Evolutionary conservation across 2,329 filamentous ascomycete species (phyloP).

Genomic region (Penicillium sp.): DNA sequence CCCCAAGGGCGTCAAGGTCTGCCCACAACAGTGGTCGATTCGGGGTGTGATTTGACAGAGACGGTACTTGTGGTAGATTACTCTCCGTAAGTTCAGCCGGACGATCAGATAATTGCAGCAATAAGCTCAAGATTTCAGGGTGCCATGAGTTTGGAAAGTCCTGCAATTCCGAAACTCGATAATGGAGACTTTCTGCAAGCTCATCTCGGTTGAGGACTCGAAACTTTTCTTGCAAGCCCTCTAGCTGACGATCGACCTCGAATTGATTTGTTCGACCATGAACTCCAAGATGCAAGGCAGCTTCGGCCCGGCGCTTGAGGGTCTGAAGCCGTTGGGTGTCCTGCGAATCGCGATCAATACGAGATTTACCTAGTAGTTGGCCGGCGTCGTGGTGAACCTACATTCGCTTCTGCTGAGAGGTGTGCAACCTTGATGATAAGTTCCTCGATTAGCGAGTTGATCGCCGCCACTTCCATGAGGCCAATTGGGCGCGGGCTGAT

Average conservation of each 20-base stretch:
- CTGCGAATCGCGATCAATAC: slow-evolving; percentile 19
- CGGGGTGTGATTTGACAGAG: slow-evolving; percentile 28
- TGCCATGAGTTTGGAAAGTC: slow-evolving; percentile 56
- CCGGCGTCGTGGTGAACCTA: background rate
- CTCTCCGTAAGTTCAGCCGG: slow-evolving; percentile 66
- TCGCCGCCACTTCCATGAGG: slow-evolving; percentile 64
- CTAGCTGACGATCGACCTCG: slow-evolving; percentile 58
- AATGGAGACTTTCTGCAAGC: slow-evolving; percentile 63
- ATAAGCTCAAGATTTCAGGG: slow-evolving; percentile 71
- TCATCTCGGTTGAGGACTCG: slow-evolving; percentile 71
- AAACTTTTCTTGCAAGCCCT: slow-evolving; percentile 80
- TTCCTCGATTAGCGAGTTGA: slow-evolving; percentile 62
- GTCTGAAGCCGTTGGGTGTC: slow-evolving; percentile 23
- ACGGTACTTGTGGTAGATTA: slow-evolving; percentile 54
- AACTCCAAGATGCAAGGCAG: slow-evolving; percentile 35
- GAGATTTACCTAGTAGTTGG: background rate
- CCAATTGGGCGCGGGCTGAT: background rate
- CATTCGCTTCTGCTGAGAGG: slow-evolving; percentile 43
- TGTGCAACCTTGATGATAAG: slow-evolving; percentile 60
- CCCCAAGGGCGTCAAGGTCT: slow-evolving; percentile 70
- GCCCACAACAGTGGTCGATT: slow-evolving; percentile 62
- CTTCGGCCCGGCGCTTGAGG: slow-evolving; percentile 29
- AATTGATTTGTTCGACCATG: slow-evolving; percentile 69
- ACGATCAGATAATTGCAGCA: slow-evolving; percentile 75
- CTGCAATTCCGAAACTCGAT: slow-evolving; percentile 56